Percentiles rank a stretch among this genome's conserved stretches.
phyloP scores from a whole-genome alignment of 2,329 filamentous ascomycete genomes.

The Alternaria arborescens region DNA sequence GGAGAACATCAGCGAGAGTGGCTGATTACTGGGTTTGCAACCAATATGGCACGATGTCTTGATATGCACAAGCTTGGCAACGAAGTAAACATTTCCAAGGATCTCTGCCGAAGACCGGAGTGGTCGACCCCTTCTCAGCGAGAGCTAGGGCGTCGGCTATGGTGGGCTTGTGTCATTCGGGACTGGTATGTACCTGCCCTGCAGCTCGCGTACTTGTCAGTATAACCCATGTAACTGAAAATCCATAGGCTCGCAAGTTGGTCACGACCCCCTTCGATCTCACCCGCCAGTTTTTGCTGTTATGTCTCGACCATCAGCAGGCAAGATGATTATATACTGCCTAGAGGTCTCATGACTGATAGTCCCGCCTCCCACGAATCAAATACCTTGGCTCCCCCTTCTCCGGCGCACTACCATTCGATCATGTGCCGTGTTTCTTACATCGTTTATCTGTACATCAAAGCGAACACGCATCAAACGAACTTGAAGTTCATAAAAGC shows the following conservation, averaged over 20 bases:
- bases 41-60: constrained; percentile 18
- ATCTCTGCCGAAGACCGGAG: constrained; percentile 15
- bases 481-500: constrained; percentile 18
- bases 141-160: constrained; percentile 18
- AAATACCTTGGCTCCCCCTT: constrained; percentile 6
- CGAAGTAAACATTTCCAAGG: constrained; percentile 12
- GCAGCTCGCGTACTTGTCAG: neutral
- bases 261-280: constrained; percentile 20
- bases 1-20: constrained; percentile 23
- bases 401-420: constrained; percentile 20
- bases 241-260: constrained; percentile 19
- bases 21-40: constrained; percentile 20
- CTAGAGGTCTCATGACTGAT: neutral
- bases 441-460: constrained; percentile 22
- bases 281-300: constrained; percentile 21
- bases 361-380: constrained; percentile 9
- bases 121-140: constrained; percentile 14
- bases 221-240: neutral
- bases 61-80: constrained; percentile 25
- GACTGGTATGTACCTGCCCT: constrained; percentile 13
- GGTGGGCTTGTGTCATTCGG: constrained; percentile 23
- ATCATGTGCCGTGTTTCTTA: constrained; percentile 20
- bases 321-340: constrained; percentile 8
- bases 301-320: constrained; percentile 14
- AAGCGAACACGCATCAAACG: constrained; percentile 23